These are phyloP conservation scores for Ophiostoma sp. DNA, from an alignment of 2,329 filamentous ascomycete genomes.

Conservation along the genomic window DNA sequence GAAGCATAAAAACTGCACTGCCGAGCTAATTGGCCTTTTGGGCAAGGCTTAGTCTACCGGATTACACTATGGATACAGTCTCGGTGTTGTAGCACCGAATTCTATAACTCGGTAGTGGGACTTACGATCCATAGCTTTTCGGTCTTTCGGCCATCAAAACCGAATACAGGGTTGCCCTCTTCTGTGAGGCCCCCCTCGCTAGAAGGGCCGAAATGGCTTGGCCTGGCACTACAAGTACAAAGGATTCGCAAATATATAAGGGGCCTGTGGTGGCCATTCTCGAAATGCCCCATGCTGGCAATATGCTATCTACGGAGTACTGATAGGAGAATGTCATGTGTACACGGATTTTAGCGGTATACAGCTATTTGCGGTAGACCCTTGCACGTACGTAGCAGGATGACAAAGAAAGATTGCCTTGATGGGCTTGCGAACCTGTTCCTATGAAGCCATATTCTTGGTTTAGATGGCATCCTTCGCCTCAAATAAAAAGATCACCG, in stretches of 20 bases:
- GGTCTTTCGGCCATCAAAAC: neutral
- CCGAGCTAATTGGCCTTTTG: neutral
- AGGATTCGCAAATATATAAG: neutral
- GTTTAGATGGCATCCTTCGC: neutral
- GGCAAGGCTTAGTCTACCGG: constrained; percentile 1
- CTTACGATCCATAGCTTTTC: neutral
- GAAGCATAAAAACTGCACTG: neutral
- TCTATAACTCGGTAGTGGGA: neutral
- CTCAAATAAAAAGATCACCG: neutral
- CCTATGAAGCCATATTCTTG: neutral
- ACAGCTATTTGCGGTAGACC: neutral
- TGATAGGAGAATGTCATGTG: neutral
- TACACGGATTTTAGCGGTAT: neutral
- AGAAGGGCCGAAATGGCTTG: constrained; percentile 9
- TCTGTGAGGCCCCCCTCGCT: neutral
- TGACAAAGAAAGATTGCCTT: neutral
- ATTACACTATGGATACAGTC: neutral
- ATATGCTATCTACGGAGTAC: constrained; percentile 10
- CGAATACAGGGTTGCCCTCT: neutral
- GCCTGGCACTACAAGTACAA: constrained; percentile 1
- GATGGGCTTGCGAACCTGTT: neutral
- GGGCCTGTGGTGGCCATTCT: neutral
- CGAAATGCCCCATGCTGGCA: neutral
- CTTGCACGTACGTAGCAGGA: neutral
- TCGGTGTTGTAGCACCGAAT: neutral